Conservation (phyloP, 176 grass and related monocot species). For the Oropetium thomaeum region DNA sequence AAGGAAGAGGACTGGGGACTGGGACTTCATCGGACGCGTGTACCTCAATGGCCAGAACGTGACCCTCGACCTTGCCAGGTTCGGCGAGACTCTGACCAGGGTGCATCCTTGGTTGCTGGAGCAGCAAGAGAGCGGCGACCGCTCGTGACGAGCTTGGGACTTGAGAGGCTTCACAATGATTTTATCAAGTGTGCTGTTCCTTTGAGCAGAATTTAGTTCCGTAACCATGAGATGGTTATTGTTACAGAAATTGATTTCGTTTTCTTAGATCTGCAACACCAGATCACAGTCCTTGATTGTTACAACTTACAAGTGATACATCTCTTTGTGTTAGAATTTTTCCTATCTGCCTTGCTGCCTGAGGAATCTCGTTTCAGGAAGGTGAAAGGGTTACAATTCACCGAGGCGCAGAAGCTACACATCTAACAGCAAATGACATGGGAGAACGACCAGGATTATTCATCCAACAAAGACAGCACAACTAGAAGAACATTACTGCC, state of each 20-base stretch:
- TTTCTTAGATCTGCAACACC: no score
- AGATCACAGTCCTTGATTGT: no score
- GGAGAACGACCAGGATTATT: no score
- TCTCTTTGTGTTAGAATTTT: no score
- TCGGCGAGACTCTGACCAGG: slow-evolving; percentile 21
- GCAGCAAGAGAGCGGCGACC: background rate
- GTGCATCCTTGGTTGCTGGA: background rate
- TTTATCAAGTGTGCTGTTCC: background rate
- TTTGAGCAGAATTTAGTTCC: background rate
- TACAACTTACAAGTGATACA: no score
- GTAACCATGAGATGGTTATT: background rate
- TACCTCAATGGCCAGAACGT: slow-evolving; percentile 70
- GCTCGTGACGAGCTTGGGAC: background rate
- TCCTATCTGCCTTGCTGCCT: no score
- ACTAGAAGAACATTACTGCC: no score
- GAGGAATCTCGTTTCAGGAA: no score
- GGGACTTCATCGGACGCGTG: slow-evolving; percentile 30
- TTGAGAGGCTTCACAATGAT: background rate
- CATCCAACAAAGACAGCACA: no score
- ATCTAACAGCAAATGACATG: no score
- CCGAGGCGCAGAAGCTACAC: no score
- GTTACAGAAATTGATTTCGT: background rate
- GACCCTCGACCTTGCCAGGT: slow-evolving; percentile 36
- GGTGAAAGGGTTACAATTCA: no score
- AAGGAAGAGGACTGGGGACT: background rate